Evolutionary conservation across 2,329 filamentous ascomycete genomes (phyloP), one percentile per base, ranked within the genome.

Genomic region (Ophiocordyceps australis): DNA sequence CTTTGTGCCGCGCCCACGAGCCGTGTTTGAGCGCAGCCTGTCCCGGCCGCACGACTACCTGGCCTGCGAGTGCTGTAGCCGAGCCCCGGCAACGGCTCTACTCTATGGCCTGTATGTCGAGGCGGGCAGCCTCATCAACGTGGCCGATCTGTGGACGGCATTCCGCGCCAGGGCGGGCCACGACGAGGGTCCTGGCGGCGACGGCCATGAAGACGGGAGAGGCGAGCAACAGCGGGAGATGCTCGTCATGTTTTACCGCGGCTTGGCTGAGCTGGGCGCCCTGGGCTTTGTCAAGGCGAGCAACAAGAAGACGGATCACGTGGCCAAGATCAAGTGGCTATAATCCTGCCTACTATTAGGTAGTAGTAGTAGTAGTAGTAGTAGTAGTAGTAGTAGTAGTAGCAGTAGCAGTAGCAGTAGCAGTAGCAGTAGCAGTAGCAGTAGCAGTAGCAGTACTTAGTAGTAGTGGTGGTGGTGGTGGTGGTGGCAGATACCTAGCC

Each of bases 241-340:
- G 7, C 59, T 82, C 51, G 71, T 82, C 22, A 54, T 79, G 30
- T 98, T 95, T 50, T 94, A 94, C 49, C 66, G 73, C 32, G 79
- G 69, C 5, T 49, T 95, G 33, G 81, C 86, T 1, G 89, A 98
- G 49, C 50, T 98, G 45, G 76, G 74, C 47, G 68, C 74, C 28
- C 59, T 98, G 40, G 89, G 89, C 7, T 76, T 94, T 51, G 65
- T 95, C 32, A 94, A 89, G 55, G 64, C 66, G 32, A 95, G 77
- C 42, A 79, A 76, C 52, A 93, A 85, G 59, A 93, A 92, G 59
- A 70, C 74, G 14, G 89, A 95, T 46, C 86, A 95, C 51, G 57
- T 95, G 37, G 74, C 81, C 20, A 95, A 94, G 57, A 61, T 83
- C 71, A 83, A 78, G 46, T 89, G 86, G 38, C 55, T 89, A 32